Percentiles rank a stretch among this genome's conserved stretches.
These are phyloP conservation scores for Tillandsia fasciculata DNA, from an alignment of 176 grass and related monocot genomes.

Conservation along the genomic window DNA sequence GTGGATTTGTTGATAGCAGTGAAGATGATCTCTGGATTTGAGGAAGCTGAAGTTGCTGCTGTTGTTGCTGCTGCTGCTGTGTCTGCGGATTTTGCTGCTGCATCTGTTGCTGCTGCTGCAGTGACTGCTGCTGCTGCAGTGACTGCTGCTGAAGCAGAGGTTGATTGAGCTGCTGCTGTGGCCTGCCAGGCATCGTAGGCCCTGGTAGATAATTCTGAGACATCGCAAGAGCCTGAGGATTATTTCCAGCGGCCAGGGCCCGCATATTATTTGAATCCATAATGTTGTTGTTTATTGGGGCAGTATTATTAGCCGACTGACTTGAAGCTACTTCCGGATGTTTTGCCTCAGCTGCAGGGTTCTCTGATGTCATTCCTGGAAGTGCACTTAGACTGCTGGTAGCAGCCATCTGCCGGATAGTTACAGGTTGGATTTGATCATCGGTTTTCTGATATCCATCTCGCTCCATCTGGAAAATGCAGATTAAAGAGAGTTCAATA, in stretches of 20 bases:
- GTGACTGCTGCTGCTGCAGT: constrained; percentile 45
- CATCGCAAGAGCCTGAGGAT: constrained; percentile 44
- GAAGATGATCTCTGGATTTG: constrained; percentile 63
- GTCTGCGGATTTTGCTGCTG: constrained; percentile 55
- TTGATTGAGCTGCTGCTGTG: constrained; percentile 64
- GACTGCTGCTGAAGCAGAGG: constrained; percentile 54
- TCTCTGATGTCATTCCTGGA: constrained; percentile 46
- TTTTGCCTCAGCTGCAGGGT: constrained; percentile 44
- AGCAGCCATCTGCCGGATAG: constrained; percentile 27
- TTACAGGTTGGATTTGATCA: constrained; percentile 40
- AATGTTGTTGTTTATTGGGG: constrained; percentile 32
- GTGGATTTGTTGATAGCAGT: constrained; percentile 45
- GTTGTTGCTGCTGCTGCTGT: constrained; percentile 71
- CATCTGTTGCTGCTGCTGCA: constrained; percentile 29
- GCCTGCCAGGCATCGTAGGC: constrained; percentile 51
- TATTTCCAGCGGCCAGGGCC: constrained; percentile 53
- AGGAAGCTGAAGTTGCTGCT: constrained; percentile 47
- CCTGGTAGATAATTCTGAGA: constrained; percentile 59
- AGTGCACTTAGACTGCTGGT: constrained; percentile 30
- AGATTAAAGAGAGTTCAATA: constrained; percentile 8
- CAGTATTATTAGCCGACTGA: constrained; percentile 50
- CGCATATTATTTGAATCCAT: constrained; percentile 47
- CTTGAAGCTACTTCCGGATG: constrained; percentile 53
- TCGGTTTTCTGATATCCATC: constrained; percentile 68
- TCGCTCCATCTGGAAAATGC: constrained; percentile 52